Base-by-base conservation (phyloP, 2,329 filamentous ascomycete genomes). In the Trichoderma guizhouense region DNA sequence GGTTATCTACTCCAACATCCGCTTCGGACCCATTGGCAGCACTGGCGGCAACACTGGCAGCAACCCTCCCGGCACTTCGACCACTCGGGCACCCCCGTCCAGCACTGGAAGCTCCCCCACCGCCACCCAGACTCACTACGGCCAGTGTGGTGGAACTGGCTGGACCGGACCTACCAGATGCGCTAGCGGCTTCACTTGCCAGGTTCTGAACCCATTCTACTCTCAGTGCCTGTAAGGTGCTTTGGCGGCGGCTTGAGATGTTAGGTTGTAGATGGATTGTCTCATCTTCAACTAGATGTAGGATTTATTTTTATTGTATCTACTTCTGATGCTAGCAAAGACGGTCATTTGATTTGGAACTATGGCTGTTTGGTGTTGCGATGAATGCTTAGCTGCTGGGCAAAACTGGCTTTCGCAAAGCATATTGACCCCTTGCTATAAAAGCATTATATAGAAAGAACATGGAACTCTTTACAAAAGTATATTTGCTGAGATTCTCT, bases 1-100 rank as follows among this genome's bases (percentile, higher is more conserved):
- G 76, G 88, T 90, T 67, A 78, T 83, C 74, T 90, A 84, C 83
- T 89, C 86, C 75, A 89, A 89, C 83, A 89, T 89, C 83, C 86
- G 84, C 81, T 84, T 88, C 76, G 88, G 80, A 34, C 83, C 86
- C 72, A 86, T 90, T 77, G 84, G 84, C 77, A 86, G 85, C 60
- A 90, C 88, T 76, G 72, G 62, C 47, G 32, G 36, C 26, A 61
- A n/a, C 60, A 73, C 74, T 28, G 74, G 71, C 51, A 73, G 61
- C 24, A 76, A 77, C 12, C 63, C 63, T 9, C 47, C 43, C 24
- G 58, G 58, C 21, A 47, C 68, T 8, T 36, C 68, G 1, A 55
- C 39, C 43, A 53, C 61, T 21, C 43, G 53, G 9, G 21, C 36
- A 1, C 51, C 36, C 3, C 24, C 43, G 5, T 43, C 60, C n/a